These are phyloP conservation scores for Nemophila menziesii DNA, from an alignment of 257 asterid genomes.

Conservation along the genomic window DNA sequence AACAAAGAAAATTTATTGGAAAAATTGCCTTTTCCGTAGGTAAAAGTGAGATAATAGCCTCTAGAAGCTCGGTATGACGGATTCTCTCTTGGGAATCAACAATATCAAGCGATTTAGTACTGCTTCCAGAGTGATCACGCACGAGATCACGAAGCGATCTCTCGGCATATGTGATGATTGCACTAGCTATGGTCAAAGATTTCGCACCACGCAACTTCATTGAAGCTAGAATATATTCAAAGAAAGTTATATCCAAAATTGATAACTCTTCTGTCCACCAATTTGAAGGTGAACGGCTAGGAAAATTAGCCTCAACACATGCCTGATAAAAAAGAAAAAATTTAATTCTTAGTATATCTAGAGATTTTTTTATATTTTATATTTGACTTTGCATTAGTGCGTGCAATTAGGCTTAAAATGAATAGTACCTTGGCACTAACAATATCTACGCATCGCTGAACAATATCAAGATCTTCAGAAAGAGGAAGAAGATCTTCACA, in stretches of 20 bases:
- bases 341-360: background rate
- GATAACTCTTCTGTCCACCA: constrained; percentile 99
- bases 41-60: constrained; percentile 48
- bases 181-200: constrained; percentile 64
- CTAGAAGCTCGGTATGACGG: constrained; percentile 56
- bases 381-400: background rate
- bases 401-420: too few species aligned
- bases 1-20: constrained; percentile 77
- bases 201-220: constrained; percentile 74
- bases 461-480: constrained; percentile 65
- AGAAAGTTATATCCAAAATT: constrained; percentile 53
- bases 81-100: constrained; percentile 31
- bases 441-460: constrained; percentile 63
- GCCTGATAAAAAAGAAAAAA: constrained; percentile 30
- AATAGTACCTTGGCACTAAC: constrained; percentile 66
- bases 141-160: constrained; percentile 65
- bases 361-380: too few species aligned
- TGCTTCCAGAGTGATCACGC: constrained; percentile 64
- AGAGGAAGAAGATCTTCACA: constrained; percentile 82
- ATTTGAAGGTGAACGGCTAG: constrained; percentile 90
- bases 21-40: constrained; percentile 65
- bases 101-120: constrained; percentile 16
- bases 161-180: constrained; percentile 73
- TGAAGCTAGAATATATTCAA: constrained; percentile 38
- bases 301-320: constrained; percentile 84